These are phyloP conservation scores for Ceratocystis variospora DNA, from an alignment of 2,329 filamentous ascomycete species.

Conservation along the genomic window DNA sequence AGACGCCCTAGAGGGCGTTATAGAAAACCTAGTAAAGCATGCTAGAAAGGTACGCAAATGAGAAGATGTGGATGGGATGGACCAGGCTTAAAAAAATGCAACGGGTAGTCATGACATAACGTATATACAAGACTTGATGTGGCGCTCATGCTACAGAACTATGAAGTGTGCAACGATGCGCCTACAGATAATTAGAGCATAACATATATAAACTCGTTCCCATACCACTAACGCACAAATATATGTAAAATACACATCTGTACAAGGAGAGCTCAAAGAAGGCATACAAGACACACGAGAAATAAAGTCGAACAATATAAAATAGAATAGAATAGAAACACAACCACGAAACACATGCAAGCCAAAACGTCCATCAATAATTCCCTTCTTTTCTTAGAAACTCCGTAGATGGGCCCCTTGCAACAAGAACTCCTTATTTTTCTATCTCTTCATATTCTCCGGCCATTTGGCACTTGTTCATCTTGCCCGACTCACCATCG, in stretches of 20 bases:
- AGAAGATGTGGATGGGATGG: conserved; percentile 17
- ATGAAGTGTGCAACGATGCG: not conserved
- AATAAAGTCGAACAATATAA: not conserved
- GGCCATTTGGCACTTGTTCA: not conserved
- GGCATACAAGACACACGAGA: not conserved
- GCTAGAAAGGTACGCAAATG: conserved; percentile 72
- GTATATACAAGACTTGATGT: not conserved
- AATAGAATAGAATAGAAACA: no score
- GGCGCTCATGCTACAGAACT: not conserved
- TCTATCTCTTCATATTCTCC: not conserved
- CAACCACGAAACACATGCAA: no score
- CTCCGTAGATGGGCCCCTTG: not conserved
- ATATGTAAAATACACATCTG: no score
- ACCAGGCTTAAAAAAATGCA: not conserved
- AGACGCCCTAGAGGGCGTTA: conserved; percentile 89
- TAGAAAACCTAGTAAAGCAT: conserved; percentile 90
- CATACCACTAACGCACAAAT: no score
- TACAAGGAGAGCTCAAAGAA: no score
- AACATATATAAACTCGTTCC: no score
- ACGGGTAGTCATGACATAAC: not conserved
- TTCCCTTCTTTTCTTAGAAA: not conserved
- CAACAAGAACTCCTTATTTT: not conserved
- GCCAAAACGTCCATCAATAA: not conserved
- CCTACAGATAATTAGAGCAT: no score
- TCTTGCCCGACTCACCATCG: not conserved